phyloP scores from a whole-genome alignment of 2,329 filamentous ascomycete genomes.

The Penicillium sp. region DNA sequence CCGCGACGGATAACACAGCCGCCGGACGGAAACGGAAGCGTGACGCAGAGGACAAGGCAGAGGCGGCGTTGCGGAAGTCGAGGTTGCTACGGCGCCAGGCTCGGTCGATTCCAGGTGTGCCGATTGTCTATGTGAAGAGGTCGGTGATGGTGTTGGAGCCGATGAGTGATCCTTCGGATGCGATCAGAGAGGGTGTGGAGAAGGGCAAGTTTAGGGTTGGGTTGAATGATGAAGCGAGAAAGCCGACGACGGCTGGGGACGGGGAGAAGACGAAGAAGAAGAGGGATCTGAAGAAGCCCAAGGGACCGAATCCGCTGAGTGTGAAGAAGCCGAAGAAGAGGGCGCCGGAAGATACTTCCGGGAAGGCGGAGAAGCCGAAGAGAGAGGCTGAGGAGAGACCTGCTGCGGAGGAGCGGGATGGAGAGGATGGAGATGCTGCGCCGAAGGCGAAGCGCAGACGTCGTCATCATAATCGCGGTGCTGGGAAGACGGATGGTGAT shows the following conservation, averaged over 20 bases:
- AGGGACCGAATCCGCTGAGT: constrained; percentile 42
- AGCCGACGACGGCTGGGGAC: no score
- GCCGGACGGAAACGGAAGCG: no score
- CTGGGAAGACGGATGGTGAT: no score
- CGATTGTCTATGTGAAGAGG: constrained; percentile 45
- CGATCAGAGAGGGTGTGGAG: constrained; percentile 37
- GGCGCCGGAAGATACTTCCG: no score
- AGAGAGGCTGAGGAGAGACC: constrained; percentile 18
- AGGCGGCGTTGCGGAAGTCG: constrained; percentile 31
- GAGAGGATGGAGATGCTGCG: constrained; percentile 19
- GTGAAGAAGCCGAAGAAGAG: constrained; percentile 42
- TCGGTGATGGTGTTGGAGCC: constrained; percentile 47
- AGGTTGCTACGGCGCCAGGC: no score
- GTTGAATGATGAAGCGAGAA: constrained; percentile 23
- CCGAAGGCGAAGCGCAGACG: constrained; percentile 31
- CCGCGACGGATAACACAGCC: no score
- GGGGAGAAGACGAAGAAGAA: constrained; percentile 28
- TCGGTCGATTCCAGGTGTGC: constrained; percentile 41
- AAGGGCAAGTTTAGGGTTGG: constrained; percentile 41
- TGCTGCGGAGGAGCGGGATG: constrained; percentile 17
- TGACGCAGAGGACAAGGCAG: constrained; percentile 30
- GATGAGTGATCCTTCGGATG: constrained; percentile 38
- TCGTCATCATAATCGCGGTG: no score
- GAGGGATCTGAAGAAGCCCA: constrained; percentile 29
- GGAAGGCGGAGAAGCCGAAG: no score